phyloP scores from a whole-genome alignment of 345 rosid genomes.

The Eucalyptus camaldulensis region DNA sequence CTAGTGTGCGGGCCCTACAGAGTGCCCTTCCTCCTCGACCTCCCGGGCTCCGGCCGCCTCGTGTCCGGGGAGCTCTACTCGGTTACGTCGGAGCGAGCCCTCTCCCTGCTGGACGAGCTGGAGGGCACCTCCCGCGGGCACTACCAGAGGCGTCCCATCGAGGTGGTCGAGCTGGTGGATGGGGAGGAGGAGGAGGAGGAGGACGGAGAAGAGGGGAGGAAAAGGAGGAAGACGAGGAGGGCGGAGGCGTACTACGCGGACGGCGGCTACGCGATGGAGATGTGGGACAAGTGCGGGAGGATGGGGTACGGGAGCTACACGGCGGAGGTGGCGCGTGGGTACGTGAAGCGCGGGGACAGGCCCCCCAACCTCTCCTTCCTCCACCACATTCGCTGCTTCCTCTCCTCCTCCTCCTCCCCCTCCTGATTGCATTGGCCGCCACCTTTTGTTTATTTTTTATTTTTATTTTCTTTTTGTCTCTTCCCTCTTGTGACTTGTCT shows the following conservation, averaged over 20 bases:
- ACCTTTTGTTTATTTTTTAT: no score
- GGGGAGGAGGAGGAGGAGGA: not conserved
- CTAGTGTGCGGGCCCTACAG: conserved; percentile 82
- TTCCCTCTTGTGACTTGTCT: no score
- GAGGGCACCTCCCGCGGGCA: conserved; percentile 63
- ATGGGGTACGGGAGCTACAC: conserved; percentile 37
- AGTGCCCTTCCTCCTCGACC: conserved; percentile 80
- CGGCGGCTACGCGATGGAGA: conserved; percentile 38
- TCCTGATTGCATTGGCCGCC: conserved; percentile 3
- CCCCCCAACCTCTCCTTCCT: conserved; percentile 54
- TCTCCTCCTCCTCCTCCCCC: conserved; percentile 20
- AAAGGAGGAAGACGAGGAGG: not conserved
- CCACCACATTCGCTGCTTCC: conserved; percentile 54
- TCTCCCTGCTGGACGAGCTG: conserved; percentile 53
- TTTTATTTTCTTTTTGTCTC: not conserved
- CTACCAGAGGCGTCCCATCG: conserved; percentile 34
- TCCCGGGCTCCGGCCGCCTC: conserved; percentile 43
- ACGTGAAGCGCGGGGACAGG: conserved; percentile 54
- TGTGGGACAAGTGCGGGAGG: conserved; percentile 44
- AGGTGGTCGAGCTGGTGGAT: not conserved
- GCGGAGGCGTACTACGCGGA: conserved; percentile 69
- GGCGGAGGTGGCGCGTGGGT: conserved; percentile 58
- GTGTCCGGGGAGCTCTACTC: conserved; percentile 77
- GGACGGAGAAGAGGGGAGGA: not conserved
- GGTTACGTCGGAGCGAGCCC: conserved; percentile 33